Evolutionary conservation across 805 yeast species (phyloP), one percentile per base, ranked within the genome.

Genomic region (Yarrowia porcina): DNA sequence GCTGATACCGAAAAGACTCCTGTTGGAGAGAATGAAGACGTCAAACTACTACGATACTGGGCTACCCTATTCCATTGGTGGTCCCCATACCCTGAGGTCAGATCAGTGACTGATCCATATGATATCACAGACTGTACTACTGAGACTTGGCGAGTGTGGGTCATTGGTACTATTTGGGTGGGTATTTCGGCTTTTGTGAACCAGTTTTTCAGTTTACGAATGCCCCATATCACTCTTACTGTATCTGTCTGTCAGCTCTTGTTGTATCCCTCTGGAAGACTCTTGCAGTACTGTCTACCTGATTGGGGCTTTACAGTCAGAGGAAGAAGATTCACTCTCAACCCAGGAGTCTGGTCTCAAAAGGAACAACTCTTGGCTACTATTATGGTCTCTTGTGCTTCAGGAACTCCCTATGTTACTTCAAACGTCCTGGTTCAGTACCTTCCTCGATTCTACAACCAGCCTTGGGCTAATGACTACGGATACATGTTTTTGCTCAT

Each of bases 11-110:
- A 47, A 13, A 28, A 18, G 15, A 28, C 5, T 12, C 38, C 50
- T 3, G 13, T 27, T 3, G 15, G 18, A 6, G 38, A 30, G 8
- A 20, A 30, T 15, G 54, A 47, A 8, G 38, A 30, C 8, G 38
- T 20, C 25, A 30, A 30, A 10, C 38, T 47, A 1, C 27, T 47
- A 10, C 23, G 54, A 30, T 47, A 30, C 18, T 47, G 54, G 54
- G 54, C 54, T 15, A 47, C 54, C 13, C n/a, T 50, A 12, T 50
- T 35, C 23, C 44, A 50, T 32, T 36, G 42, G 41, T 50, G 59
- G 59, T 81, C 85, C 20, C 88, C 88, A 13, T 85, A 85, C 69
- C 83, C 87, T 0, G 89, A 85, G 72, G 89, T 85, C 21, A 78
- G 90, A 72, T 82, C 88, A 23, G 81, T 85, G n/a, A 77, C 81